These are phyloP conservation scores for Phytophthora citrophthora DNA, from an alignment of 352 stramenopile species.

Conservation along the genomic window DNA sequence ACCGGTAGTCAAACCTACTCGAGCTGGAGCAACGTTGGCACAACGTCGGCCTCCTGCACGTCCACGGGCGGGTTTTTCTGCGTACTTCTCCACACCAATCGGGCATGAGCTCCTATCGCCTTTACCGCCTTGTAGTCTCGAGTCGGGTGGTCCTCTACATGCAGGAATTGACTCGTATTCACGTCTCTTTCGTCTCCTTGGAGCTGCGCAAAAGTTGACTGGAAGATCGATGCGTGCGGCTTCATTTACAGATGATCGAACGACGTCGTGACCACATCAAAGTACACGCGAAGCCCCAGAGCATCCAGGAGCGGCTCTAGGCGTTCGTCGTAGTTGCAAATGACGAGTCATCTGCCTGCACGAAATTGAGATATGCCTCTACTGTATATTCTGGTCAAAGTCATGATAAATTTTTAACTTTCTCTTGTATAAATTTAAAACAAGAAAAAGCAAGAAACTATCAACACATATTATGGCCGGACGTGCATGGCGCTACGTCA, in stretches of 20 bases:
- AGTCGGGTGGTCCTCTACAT: slow-evolving; percentile 64
- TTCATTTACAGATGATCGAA: slow-evolving; percentile 58
- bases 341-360: too few species aligned
- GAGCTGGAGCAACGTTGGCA: slow-evolving; percentile 38
- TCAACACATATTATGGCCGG: slow-evolving; percentile 4
- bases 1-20: background rate
- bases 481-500: slow-evolving; percentile 45
- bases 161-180: slow-evolving; percentile 38
- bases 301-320: slow-evolving; percentile 51
- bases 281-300: slow-evolving; percentile 50
- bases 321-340: slow-evolving; percentile 86
- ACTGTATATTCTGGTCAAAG: too few species aligned
- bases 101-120: slow-evolving; percentile 45
- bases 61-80: background rate
- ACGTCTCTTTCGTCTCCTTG: slow-evolving; percentile 6
- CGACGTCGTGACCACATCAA: slow-evolving; percentile 67
- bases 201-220: slow-evolving; percentile 48
- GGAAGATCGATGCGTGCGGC: slow-evolving; percentile 63
- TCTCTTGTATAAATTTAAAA: too few species aligned
- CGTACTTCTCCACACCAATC: slow-evolving; percentile 42
- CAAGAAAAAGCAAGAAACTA: too few species aligned
- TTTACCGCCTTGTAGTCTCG: slow-evolving; percentile 63
- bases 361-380: too few species aligned
- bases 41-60: slow-evolving; percentile 4
- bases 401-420: too few species aligned